Conservation (phyloP, 225 moss, liverwort and hornwort genomes). For the Lunularia cruciata region DNA sequence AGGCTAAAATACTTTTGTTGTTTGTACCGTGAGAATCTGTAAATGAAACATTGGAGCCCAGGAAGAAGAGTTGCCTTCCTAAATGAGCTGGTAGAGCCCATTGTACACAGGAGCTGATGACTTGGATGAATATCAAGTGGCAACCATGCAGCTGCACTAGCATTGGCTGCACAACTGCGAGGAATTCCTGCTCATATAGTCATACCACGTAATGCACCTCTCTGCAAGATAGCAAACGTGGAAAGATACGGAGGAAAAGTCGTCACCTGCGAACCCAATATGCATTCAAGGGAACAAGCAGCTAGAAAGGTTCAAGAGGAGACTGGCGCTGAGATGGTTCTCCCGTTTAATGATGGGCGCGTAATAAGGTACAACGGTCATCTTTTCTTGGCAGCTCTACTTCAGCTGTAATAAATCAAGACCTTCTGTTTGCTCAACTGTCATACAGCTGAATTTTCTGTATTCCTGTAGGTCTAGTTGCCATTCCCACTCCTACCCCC, state of each 20-base stretch:
- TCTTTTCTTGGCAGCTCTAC: too few species aligned
- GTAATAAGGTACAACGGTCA: conserved; percentile 52
- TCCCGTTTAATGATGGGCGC: conserved; percentile 67
- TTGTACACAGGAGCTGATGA: conserved; percentile 8
- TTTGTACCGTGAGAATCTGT: too few species aligned
- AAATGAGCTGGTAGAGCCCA: too few species aligned
- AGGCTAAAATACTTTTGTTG: too few species aligned
- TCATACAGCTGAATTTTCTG: too few species aligned
- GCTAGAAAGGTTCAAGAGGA: conserved; percentile 50
- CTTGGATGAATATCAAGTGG: conserved; percentile 49
- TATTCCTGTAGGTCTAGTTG: too few species aligned
- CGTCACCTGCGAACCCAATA: conserved; percentile 53
- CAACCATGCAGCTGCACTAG: conserved; percentile 88
- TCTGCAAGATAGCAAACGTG: conserved; percentile 71
- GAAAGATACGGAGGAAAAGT: conserved; percentile 60
- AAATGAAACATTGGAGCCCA: too few species aligned
- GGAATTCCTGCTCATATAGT: conserved; percentile 69
- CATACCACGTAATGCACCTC: conserved; percentile 56
- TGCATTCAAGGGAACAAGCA: conserved; percentile 51
- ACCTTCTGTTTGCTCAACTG: too few species aligned
- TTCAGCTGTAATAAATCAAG: too few species aligned
- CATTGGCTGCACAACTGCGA: conserved; percentile 70
- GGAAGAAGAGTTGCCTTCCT: background rate
- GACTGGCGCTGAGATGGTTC: conserved; percentile 62
- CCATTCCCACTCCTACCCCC: too few species aligned